phyloP scores from a whole-genome alignment of 2,329 filamentous ascomycete genomes.

The Aurifilum marmelostoma region DNA sequence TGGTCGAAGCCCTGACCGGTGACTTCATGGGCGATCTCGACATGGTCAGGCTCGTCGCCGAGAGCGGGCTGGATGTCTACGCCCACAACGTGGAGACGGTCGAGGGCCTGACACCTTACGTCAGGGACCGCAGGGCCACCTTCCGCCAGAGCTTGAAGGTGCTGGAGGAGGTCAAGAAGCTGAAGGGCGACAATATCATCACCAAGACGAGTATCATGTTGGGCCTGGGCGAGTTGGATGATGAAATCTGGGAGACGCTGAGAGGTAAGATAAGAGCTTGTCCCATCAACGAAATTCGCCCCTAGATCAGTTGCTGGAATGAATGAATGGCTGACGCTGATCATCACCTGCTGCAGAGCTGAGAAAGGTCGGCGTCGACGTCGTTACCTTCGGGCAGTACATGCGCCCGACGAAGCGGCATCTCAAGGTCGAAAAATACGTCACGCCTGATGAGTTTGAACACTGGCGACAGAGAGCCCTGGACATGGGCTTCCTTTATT shows the following conservation, averaged over 20 bases:
- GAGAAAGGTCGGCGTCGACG: conserved; percentile 79
- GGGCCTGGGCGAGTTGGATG: conserved; percentile 88
- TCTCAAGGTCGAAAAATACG: conserved; percentile 94
- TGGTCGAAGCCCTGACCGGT: conserved; percentile 84
- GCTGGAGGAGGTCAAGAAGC: conserved; percentile 78
- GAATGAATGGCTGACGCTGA: neutral
- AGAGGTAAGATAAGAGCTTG: conserved; percentile 52
- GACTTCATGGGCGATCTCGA: conserved; percentile 86
- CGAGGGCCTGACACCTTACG: conserved; percentile 85
- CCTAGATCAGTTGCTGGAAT: neutral
- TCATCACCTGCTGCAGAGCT: conserved; percentile 58
- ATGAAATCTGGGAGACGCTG: conserved; percentile 79
- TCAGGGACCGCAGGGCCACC: conserved; percentile 85
- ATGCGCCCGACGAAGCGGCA: conserved; percentile 99
- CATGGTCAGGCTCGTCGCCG: conserved; percentile 82
- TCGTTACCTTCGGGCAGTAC: conserved; percentile 99
- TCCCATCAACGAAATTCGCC: neutral
- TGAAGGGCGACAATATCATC: conserved; percentile 72
- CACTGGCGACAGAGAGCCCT: conserved; percentile 87
- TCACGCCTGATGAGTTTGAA: conserved; percentile 90
- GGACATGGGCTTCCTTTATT: conserved; percentile 96
- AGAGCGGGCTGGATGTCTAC: conserved; percentile 91
- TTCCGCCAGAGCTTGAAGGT: conserved; percentile 86
- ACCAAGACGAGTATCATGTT: conserved; percentile 99
- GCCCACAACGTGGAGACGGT: conserved; percentile 97